Evolutionary conservation across 345 rosid genomes (phyloP), one percentile per base, ranked within the genome.

Genomic region (Abelmoschus esculentus): DNA sequence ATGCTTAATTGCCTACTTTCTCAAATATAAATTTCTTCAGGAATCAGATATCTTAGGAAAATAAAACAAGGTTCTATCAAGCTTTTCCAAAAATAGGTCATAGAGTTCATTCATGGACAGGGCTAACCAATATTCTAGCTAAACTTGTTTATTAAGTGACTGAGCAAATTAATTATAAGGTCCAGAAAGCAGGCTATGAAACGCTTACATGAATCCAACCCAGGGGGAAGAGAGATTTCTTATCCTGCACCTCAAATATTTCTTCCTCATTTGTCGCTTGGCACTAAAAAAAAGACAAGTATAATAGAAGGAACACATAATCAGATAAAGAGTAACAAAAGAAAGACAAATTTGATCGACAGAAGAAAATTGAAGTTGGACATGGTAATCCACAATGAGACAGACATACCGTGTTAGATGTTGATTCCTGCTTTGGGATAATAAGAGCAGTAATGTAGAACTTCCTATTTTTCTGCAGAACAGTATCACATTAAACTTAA

Each of bases 131-230:
- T 44, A 44, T 64, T 64, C 68, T 4, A 44, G 7, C 68, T 64
- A 9, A 42, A 22, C 54, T 42, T 8, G 8, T 42, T 40, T 44
- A 64, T 42, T 42, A 64, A 18, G 44, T 22, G 68, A 64, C 22
- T 2, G 26, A 66, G 40, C 22, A 29, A 29, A 31, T 53, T 3
- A 34, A 67, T 11, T 17, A 32, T 53, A 38, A 49, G 26, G 57
- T 28, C 42, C 49, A 29, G 14, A 15, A 57, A 65, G 19, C 40
- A 73, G 31, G 28, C 28, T 3, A 52, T 54, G 53, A 50, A 42
- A 47, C 54, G 81, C 97, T 87, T 75, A 95, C 99, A 86, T 95
- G 99, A 83, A 95, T 95, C 99, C 99, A 95, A 53, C 99, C 99
- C 26, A 95, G 93, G 42, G 97, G 96, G 67, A 95, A 91, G 76